Evolutionary conservation across 805 yeast species (phyloP).

Genomic region (Myxozyma neglecta): DNA sequence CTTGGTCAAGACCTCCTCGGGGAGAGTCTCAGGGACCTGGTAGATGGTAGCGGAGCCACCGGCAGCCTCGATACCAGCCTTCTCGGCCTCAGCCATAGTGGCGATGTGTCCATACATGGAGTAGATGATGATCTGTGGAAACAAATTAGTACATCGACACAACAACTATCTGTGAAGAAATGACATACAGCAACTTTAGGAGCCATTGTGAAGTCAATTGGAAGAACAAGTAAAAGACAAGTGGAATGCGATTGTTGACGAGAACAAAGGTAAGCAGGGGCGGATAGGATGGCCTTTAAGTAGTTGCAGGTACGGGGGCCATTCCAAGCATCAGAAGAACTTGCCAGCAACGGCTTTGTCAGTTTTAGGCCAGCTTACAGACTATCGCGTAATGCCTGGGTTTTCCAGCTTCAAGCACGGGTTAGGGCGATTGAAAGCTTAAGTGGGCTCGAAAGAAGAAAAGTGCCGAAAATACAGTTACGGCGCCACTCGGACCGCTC

Average conservation of each 20-base stretch:
- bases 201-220: slow-evolving; percentile 17
- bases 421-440: no score
- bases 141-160: neutral
- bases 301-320: no score
- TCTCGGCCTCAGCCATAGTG: slow-evolving; percentile 63
- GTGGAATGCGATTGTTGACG: neutral
- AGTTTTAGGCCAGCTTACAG: no score
- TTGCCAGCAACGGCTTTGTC: no score
- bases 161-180: neutral
- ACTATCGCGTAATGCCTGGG: no score
- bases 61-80: slow-evolving; percentile 66
- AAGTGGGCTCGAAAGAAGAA: no score
- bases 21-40: slow-evolving; percentile 75
- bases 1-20: slow-evolving; percentile 54
- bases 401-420: no score
- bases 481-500: no score
- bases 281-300: neutral
- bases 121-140: slow-evolving; percentile 54
- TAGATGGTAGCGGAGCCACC: slow-evolving; percentile 68
- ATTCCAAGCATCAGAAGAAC: no score
- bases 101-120: slow-evolving; percentile 78
- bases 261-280: neutral
- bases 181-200: slow-evolving; percentile 32
- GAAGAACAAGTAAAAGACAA: neutral
- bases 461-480: no score